phyloP scores from a whole-genome alignment of 805 yeast genomes.

The Wickerhamomyces kurtzmanii region DNA sequence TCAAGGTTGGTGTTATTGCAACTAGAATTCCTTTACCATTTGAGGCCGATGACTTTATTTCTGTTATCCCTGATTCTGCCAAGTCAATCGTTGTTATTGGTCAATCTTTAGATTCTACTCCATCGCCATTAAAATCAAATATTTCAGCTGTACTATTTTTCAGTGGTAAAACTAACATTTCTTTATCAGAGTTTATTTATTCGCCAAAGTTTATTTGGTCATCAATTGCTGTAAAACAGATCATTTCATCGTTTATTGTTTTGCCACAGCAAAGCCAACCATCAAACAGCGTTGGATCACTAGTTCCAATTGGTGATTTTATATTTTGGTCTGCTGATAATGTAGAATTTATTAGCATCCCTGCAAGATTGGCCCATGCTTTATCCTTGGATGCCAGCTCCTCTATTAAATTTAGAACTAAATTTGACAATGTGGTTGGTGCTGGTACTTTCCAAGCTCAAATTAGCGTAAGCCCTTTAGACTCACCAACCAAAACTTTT shows the following conservation, averaged over 20 bases:
- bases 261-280: conserved; percentile 14
- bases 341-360: conserved; percentile 40
- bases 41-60: conserved; percentile 48
- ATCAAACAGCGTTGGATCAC: conserved; percentile 3
- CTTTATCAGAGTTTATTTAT: conserved; percentile 44
- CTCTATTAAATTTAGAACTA: conserved; percentile 45
- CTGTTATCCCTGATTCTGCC: conserved; percentile 46
- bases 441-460: conserved; percentile 76
- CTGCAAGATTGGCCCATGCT: conserved; percentile 59
- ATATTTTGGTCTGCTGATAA: conserved; percentile 66
- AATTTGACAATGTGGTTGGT: conserved; percentile 59
- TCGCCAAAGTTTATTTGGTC: conserved; percentile 48
- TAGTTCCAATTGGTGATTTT: conserved; percentile 19
- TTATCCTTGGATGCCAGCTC: conserved; percentile 53
- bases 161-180: conserved; percentile 20
- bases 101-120: conserved; percentile 30
- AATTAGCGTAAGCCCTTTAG: conserved; percentile 26
- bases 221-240: conserved; percentile 37
- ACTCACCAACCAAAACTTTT: conserved; percentile 11
- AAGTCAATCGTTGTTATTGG: conserved; percentile 59
- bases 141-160: conserved; percentile 63
- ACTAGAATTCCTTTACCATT: conserved; percentile 79
- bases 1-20: conserved; percentile 54
- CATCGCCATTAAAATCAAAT: conserved; percentile 52
- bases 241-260: conserved; percentile 32